Evolutionary conservation across 2,329 filamentous ascomycete genomes (phyloP).

Genomic region (Pleomassaria siparia): DNA sequence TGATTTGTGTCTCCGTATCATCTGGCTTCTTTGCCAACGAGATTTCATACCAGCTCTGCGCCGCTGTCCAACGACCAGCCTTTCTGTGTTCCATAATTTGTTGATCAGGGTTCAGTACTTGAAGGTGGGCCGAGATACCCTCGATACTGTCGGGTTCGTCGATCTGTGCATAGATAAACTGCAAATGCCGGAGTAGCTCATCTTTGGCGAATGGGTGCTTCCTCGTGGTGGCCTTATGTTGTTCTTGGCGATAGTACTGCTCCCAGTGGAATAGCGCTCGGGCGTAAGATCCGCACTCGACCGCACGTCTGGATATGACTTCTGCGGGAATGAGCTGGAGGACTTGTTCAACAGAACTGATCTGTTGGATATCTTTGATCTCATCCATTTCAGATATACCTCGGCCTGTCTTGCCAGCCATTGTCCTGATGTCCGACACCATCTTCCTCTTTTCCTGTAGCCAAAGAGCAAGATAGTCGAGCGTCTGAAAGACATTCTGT

Average conservation of each 20-base stretch:
- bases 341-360: constrained; percentile 70
- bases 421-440: constrained; percentile 42
- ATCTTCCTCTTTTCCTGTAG: constrained; percentile 72
- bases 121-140: constrained; percentile 85
- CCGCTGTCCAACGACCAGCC: constrained; percentile 88
- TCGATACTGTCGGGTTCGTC: constrained; percentile 97
- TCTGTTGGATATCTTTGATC: constrained; percentile 55
- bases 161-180: constrained; percentile 95
- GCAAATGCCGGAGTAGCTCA: constrained; percentile 73
- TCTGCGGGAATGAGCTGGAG: constrained; percentile 70
- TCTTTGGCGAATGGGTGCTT: constrained; percentile 58
- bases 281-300: constrained; percentile 93
- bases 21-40: constrained; percentile 77
- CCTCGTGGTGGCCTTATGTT: constrained; percentile 46
- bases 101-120: constrained; percentile 86
- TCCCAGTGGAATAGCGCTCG: constrained; percentile 94
- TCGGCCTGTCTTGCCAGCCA: constrained; percentile 48
- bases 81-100: constrained; percentile 92
- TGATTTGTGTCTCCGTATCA: constrained; percentile 75
- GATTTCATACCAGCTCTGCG: constrained; percentile 97
- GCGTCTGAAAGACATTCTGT: constrained; percentile 81
- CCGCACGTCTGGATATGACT: constrained; percentile 76
- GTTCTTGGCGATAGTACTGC: constrained; percentile 72
- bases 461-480: constrained; percentile 93
- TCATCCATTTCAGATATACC: constrained; percentile 53